Evolutionary conservation across 768 basidiomycete genomes (phyloP), one percentile per base, ranked within the genome.

Genomic region (Leucogyrophana mollusca): DNA sequence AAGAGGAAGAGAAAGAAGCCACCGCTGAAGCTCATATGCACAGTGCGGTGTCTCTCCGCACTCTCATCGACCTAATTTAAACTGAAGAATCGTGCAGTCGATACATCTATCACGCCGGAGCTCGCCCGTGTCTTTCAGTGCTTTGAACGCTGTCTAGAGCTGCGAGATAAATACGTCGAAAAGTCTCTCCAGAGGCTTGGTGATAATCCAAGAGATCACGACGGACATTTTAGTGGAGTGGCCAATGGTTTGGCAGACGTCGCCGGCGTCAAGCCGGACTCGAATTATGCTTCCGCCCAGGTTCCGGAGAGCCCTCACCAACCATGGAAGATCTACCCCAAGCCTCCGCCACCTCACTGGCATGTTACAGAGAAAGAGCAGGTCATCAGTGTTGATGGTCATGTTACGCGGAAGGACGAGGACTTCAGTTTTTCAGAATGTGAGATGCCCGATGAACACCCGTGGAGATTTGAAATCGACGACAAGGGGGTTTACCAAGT

Each of bases 281-380:
- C 70, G 10, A 70, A 79, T 40, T 60, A 69, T 23, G 39, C 57
- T 7, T 40, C 54, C 11, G 51, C 55, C 21, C 63, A 55, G 42
- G 49, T 40, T 1, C 40, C 66, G 5, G 36, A 64, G 30, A 60
- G 61, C n/a, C 59, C 67, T 13, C 71, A 76, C 54, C 56, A 78
- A 30, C 71, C 80, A 4, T 99, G 96, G 96, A 79, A 77, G 44
- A 87, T 97, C 54, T 96, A 96, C 56, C 96, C 96, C 0, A 77
- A 73, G 9, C 94, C 96, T 4, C 96, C 96, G 0, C 90, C 91
- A 3, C 95, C 94, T 0, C 94, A 94, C 56, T 99, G 96, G 96
- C 91, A 92, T 58, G 94, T 89, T 84, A 77, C 71, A 33, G 71
- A 79, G 38, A 69, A 78, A 40, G 63, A 75, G 18, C 68, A 71